Base-by-base conservation (phyloP, 306 rosid species). In the Glycyrrhiza uralensis region DNA sequence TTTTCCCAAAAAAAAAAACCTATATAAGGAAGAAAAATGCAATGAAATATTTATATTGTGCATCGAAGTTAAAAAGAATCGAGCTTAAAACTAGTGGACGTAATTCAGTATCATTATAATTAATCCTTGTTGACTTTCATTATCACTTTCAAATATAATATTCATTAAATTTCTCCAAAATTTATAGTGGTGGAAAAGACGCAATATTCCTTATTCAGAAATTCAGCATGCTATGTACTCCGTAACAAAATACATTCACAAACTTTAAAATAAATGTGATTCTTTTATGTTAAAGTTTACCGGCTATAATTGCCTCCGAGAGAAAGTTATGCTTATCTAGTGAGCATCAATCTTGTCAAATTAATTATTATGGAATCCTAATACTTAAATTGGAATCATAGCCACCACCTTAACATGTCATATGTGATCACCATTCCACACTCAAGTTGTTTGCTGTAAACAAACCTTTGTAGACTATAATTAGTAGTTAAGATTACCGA, bases 281-380 rank as follows among this genome's bases (percentile, higher is more conserved):
- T n/a, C 2, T 18, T 4, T 32, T 68, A 18, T 67, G 9, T 10
- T 7, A 7, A 38, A 42, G 54, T 23, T 54, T 38, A 55, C 12
- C 41, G 66, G 56, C 11, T 32, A 56, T 55, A 71, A 55, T 71
- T 71, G 56, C 14, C 28, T 55, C 32, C 32, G n/a, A n/a, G 11
- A 26, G 56, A 55, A 71, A 71, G 76, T 56, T 41, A 55, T 71
- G 55, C 42, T 56, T 70, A 46, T 55, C 12, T 54, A n/a, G 23
- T 54, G 29, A 29, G 29, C 42, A 54, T 70, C 66, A 70, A 71
- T 71, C 56, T 55, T 26, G 57, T 41, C 66, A 71, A 56, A 11
- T 71, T 71, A 3, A 56, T 71, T 41, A 71, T 6, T 18, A 24
- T 14, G 56, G 9, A 55, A 71, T 4, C 44, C 55, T 8, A 39